These are phyloP conservation scores for Hypoxylon perforatum DNA, from an alignment of 495 filamentous ascomycete species.

Conservation along the genomic window DNA sequence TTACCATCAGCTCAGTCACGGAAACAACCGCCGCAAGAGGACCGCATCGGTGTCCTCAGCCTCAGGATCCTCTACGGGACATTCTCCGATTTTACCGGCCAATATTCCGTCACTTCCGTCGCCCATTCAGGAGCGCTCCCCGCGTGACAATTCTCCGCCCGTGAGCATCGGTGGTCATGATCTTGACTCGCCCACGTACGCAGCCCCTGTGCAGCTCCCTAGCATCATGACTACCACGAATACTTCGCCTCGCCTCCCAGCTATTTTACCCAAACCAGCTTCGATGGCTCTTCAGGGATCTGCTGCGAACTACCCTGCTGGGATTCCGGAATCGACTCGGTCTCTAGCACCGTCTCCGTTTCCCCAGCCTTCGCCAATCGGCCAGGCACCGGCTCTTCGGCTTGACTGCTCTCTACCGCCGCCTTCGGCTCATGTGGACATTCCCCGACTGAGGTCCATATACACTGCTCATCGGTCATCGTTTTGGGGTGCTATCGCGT, in stretches of 20 bases:
- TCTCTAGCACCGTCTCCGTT: slow-evolving; percentile 41
- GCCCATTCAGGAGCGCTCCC: slow-evolving; percentile 56
- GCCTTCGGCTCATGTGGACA: slow-evolving; percentile 65
- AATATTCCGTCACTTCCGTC: slow-evolving; percentile 61
- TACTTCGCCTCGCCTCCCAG: slow-evolving; percentile 60
- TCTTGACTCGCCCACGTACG: slow-evolving; percentile 48
- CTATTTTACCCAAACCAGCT: slow-evolving; percentile 70
- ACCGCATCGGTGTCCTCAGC: slow-evolving; percentile 70
- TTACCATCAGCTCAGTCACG: slow-evolving; percentile 85
- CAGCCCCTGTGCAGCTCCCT: slow-evolving; percentile 54
- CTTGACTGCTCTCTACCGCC: slow-evolving; percentile 62
- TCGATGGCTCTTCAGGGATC: slow-evolving; percentile 55
- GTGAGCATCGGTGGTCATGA: slow-evolving; percentile 51
- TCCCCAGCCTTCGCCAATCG: slow-evolving; percentile 32
- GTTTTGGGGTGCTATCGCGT: slow-evolving; percentile 78
- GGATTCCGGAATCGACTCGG: slow-evolving; percentile 46
- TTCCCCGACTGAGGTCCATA: slow-evolving; percentile 71
- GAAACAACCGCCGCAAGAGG: slow-evolving; percentile 77
- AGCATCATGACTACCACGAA: slow-evolving; percentile 55
- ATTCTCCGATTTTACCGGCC: slow-evolving; percentile 58
- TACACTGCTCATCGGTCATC: slow-evolving; percentile 74
- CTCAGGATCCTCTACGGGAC: slow-evolving; percentile 62
- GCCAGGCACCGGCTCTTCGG: slow-evolving; percentile 50
- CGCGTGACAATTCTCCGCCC: slow-evolving; percentile 53
- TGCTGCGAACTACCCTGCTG: slow-evolving; percentile 47